Percentiles rank a stretch among this genome's conserved stretches.
Evolutionary conservation across 2,329 filamentous ascomycete species (phyloP).

Genomic region (Hymenoscyphus infarciens): DNA sequence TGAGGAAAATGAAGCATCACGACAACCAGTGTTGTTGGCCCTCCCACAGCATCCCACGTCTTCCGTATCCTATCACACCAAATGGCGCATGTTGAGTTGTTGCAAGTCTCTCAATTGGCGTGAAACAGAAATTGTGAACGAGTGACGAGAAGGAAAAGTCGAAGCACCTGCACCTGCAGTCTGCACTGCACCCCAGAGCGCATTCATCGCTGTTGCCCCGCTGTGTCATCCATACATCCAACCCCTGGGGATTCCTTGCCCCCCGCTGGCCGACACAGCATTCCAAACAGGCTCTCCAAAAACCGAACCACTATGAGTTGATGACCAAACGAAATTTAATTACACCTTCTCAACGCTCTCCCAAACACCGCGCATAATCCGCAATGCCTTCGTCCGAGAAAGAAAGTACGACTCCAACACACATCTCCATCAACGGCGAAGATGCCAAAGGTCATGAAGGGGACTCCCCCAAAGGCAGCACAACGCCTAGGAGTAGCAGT

Average conservation of each 20-base stretch:
- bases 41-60: constrained; percentile 7
- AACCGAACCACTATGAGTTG: constrained; percentile 18
- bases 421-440: constrained; percentile 28
- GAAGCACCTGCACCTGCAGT: background rate
- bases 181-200: background rate
- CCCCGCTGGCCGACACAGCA: background rate
- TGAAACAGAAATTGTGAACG: constrained; percentile 3
- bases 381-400: constrained; percentile 27
- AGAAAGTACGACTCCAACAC: constrained; percentile 22
- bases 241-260: constrained; percentile 6
- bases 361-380: background rate
- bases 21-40: background rate
- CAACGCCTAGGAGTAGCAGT: constrained; percentile 48
- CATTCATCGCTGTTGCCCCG: constrained; percentile 7
- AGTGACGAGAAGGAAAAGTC: background rate
- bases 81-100: constrained; percentile 19
- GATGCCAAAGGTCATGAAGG: constrained; percentile 27
- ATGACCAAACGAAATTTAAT: constrained; percentile 1
- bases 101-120: constrained; percentile 9
- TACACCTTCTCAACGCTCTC: background rate
- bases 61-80: constrained; percentile 8
- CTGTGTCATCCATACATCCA: constrained; percentile 9
- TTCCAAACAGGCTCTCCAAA: background rate
- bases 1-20: constrained; percentile 19
- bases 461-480: constrained; percentile 26